Evolutionary conservation across 108 stramenopile genomes (phyloP).

Genomic region (Cyclostephanos tholiformis): DNA sequence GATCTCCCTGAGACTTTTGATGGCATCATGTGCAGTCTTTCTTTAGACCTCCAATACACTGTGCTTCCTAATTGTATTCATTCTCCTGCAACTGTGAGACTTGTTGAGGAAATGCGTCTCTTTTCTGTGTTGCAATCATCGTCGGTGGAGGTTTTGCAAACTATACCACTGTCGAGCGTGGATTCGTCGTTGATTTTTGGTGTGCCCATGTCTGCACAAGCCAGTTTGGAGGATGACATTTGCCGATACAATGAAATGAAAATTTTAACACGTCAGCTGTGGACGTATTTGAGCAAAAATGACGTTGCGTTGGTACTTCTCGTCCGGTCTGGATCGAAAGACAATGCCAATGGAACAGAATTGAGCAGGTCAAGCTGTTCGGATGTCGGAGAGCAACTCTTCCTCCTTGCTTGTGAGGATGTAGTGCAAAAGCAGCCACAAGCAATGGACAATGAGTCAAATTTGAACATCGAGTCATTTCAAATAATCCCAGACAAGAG

Average conservation of each 20-base stretch:
- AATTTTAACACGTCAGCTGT: conserved; percentile 45
- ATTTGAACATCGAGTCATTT: conserved; percentile 16
- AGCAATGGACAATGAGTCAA: conserved; percentile 16
- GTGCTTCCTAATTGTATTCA: conserved; percentile 40
- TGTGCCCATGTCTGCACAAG: conserved; percentile 46
- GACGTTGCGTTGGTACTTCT: conserved; percentile 42
- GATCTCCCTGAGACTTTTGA: conserved; percentile 53
- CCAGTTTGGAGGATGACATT: conserved; percentile 38
- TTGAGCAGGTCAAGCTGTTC: background rate
- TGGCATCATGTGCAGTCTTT: conserved; percentile 44
- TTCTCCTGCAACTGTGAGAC: conserved; percentile 33
- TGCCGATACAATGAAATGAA: conserved; percentile 54
- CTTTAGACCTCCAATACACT: conserved; percentile 33
- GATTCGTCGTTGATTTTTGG: conserved; percentile 51
- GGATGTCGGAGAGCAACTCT: conserved; percentile 22
- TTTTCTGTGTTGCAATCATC: conserved; percentile 33
- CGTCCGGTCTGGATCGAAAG: conserved; percentile 2
- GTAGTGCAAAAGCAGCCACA: conserved; percentile 29
- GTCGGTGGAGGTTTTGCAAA: conserved; percentile 47
- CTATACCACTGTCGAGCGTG: conserved; percentile 39
- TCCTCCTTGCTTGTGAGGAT: conserved; percentile 43
- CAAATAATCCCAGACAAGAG: conserved; percentile 22
- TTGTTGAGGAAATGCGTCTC: conserved; percentile 38
- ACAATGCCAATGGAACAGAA: background rate
- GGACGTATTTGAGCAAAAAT: conserved; percentile 42